Base-by-base conservation (phyloP, 345 rosid genomes). In the Dovyalis caffra region DNA sequence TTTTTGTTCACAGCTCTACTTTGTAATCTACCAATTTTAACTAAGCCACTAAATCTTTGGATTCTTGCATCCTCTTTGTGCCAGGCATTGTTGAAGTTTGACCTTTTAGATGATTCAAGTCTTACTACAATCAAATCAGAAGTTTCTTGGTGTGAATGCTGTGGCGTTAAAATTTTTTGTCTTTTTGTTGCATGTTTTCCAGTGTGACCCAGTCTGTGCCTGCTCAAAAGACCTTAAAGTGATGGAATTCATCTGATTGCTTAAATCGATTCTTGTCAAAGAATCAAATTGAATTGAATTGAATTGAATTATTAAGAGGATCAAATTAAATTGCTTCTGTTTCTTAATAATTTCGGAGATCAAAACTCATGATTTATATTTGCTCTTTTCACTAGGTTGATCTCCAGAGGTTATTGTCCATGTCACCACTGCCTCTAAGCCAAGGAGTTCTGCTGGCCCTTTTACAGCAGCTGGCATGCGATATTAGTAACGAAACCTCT, bases 401-500 rank as follows among this genome's bases (percentile, higher is more conserved):
- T 61, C 57, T 75, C 14, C 64, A 49, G 25, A 79, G 65, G 40
- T 35, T 80, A 14, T 61, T 80, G 75, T 71, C 79, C 5, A 47
- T 58, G 65, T 32, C 60, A 6, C 83, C 83, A 18, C 66, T 76
- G 7, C 79, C 74, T 12, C 23, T 80, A 57, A 67, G 83, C 73
- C 83, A 80, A 61, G 74, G 83, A 40, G 83, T 80, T 20, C 73
- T 80, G 11, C 79, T 80, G 47, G 73, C 83, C 1, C 83, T 80
- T 67, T 51, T 80, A 14, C 83, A 80, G 47, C 83, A 80, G 31
- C 51, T 80, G 73, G 76, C 79, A 25, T 80, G 77, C 15, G 83
- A 80, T 53, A 66, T 76, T 11, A 38, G 58, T 9, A 76, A 71
- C 7, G 79, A 49, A 21, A 76, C 74, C 5, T 16, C 61, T 1